Evolutionary conservation across 371 early-diverging fungal species (phyloP).

Genomic region (Apophysomyces ossiformis): DNA sequence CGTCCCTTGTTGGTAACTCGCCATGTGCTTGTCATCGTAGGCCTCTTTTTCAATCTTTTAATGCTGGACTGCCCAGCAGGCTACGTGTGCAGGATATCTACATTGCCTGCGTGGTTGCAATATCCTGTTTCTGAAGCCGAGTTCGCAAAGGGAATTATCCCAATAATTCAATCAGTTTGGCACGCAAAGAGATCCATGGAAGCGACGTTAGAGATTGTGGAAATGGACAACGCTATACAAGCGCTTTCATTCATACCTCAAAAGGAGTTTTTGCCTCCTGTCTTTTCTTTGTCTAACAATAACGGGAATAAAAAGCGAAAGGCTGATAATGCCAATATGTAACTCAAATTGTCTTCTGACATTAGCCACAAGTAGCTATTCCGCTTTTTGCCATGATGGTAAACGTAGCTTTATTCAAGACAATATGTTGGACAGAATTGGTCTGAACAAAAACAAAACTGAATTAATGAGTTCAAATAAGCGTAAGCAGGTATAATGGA

Average conservation of each 20-base stretch:
- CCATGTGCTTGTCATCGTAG: slow-evolving; percentile 1
- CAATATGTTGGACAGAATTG: too few relatives aligned
- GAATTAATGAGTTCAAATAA: too few relatives aligned
- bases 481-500: too few relatives aligned
- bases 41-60: slow-evolving; percentile 10
- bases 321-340: too few relatives aligned
- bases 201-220: slow-evolving; percentile 3
- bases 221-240: slow-evolving; percentile 4
- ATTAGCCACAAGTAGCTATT: too few relatives aligned
- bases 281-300: too few relatives aligned
- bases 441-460: too few relatives aligned
- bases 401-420: too few relatives aligned
- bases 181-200: slow-evolving; percentile 10
- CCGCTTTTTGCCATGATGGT: too few relatives aligned
- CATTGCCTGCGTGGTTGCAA: slow-evolving; percentile 7
- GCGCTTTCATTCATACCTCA: not conserved
- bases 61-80: slow-evolving; percentile 4
- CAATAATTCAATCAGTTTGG: slow-evolving; percentile 15
- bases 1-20: not conserved
- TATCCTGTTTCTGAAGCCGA: slow-evolving; percentile 13
- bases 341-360: too few relatives aligned
- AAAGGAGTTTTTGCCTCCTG: too few relatives aligned
- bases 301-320: too few relatives aligned
- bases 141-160: not conserved
- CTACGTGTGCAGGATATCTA: slow-evolving; percentile 10